Percentiles rank a stretch among this genome's conserved stretches.
These are phyloP conservation scores for Cladorrhinum sp. DNA, from an alignment of 2,329 filamentous ascomycete genomes.

Conservation along the genomic window DNA sequence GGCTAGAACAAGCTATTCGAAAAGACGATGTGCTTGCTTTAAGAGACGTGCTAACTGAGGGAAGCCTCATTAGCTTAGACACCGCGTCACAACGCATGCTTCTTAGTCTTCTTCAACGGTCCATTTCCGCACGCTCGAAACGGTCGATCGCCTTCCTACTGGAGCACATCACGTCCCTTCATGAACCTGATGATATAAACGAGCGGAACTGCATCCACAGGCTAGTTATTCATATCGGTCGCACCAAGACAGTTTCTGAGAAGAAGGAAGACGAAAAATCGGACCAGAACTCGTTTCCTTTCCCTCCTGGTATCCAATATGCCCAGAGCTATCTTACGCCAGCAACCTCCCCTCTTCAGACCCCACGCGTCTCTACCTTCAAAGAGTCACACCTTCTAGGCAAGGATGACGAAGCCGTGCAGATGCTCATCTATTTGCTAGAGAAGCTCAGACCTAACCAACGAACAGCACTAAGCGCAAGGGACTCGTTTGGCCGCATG, in stretches of 20 bases:
- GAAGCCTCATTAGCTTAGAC: constrained; percentile 52
- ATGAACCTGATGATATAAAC: constrained; percentile 91
- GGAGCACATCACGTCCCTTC: constrained; percentile 63
- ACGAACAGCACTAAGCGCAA: constrained; percentile 61
- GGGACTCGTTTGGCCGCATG: constrained; percentile 76
- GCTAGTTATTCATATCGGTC: constrained; percentile 85
- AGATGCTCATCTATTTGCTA: constrained; percentile 61
- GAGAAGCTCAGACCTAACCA: constrained; percentile 67
- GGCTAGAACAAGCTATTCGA: constrained; percentile 68
- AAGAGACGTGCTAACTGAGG: constrained; percentile 54
- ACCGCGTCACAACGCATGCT: constrained; percentile 62
- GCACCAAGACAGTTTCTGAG: constrained; percentile 54
- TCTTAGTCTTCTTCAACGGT: constrained; percentile 74
- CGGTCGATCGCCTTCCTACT: constrained; percentile 71
- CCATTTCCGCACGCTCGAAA: constrained; percentile 68
- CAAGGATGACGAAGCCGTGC: constrained; percentile 72
- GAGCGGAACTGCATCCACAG: constrained; percentile 90
- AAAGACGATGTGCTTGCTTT: constrained; percentile 61
- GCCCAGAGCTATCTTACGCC: constrained; percentile 75
- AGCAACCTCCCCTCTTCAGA: constrained; percentile 62
- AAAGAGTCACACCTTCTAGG: constrained; percentile 65
- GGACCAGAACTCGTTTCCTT: constrained; percentile 48
- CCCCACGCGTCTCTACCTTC: constrained; percentile 59
- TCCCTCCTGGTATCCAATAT: constrained; percentile 52
- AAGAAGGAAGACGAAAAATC: constrained; percentile 46